Percentiles rank a stretch among this genome's conserved stretches.
These are phyloP conservation scores for Schwanniomyces polymorphus DNA, from an alignment of 805 yeast species.

Conservation along the genomic window DNA sequence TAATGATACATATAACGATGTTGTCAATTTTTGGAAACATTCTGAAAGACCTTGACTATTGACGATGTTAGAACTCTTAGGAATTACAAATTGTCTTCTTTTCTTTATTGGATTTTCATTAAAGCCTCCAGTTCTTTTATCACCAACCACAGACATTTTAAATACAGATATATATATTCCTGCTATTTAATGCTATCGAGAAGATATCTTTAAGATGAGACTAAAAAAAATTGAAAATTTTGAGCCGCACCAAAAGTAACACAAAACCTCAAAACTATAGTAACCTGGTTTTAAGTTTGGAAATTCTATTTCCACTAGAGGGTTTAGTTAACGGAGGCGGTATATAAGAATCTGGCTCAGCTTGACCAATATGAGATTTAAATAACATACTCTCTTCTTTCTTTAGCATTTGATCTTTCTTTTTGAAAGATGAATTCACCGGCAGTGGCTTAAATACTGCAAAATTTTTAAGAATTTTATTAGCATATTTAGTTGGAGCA, in stretches of 20 bases:
- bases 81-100: slow-evolving; percentile 15
- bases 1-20: slow-evolving; percentile 74
- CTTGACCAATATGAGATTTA: slow-evolving; percentile 11
- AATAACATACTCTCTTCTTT: slow-evolving; percentile 41
- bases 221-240: slow-evolving; percentile 7
- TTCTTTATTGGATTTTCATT: slow-evolving; percentile 7
- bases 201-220: slow-evolving; percentile 6
- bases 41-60: slow-evolving; percentile 53
- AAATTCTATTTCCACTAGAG: slow-evolving; percentile 8
- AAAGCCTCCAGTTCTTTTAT: not conserved
- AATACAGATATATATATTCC: not conserved
- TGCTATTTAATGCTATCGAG: not conserved
- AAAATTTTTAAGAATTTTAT: slow-evolving; percentile 37
- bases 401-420: slow-evolving; percentile 36
- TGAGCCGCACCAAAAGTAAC: slow-evolving; percentile 2
- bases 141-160: slow-evolving; percentile 2
- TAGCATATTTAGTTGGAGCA: slow-evolving; percentile 47
- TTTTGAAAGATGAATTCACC: slow-evolving; percentile 18
- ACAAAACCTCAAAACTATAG: slow-evolving; percentile 7
- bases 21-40: slow-evolving; percentile 64
- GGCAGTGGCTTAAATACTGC: slow-evolving; percentile 29
- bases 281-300: slow-evolving; percentile 19
- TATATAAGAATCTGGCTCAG: not conserved
- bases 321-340: not conserved
- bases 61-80: slow-evolving; percentile 36